Evolutionary conservation across 306 rosid genomes (phyloP).

Genomic region (Acacia melanoxylon): DNA sequence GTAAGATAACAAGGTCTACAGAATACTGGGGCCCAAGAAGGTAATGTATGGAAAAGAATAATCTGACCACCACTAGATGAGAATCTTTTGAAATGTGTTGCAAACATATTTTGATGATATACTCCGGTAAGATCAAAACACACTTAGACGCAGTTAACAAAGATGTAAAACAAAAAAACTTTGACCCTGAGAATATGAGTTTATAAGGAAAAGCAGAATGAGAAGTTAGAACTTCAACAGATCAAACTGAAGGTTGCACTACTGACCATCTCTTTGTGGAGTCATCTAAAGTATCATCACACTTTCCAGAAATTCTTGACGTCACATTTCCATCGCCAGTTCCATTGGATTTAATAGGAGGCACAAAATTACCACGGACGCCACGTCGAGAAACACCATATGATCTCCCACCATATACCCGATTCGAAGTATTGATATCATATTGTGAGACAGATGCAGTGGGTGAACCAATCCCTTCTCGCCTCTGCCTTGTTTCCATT

Average conservation of each 20-base stretch:
- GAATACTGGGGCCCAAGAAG: conserved; percentile 3
- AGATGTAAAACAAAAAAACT: not conserved
- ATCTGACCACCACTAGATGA: conserved; percentile 2
- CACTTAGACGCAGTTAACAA: conserved; percentile 6
- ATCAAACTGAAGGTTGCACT: conserved; percentile 19
- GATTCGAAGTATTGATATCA: conserved; percentile 41
- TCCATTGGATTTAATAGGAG: conserved; percentile 83
- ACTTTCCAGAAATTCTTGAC: conserved; percentile 65
- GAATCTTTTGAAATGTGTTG: not conserved
- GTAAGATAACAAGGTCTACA: conserved; percentile 12
- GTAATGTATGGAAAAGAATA: conserved; percentile 3
- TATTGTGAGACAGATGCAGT: conserved; percentile 56
- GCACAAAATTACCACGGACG: conserved; percentile 82
- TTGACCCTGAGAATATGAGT: not conserved
- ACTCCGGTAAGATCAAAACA: conserved; percentile 5
- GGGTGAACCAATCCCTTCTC: conserved; percentile 54
- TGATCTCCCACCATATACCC: conserved; percentile 68
- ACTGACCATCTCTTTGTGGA: conserved; percentile 90
- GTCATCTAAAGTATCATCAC: conserved; percentile 75
- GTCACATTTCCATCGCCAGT: conserved; percentile 57
- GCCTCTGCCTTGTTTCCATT: conserved; percentile 60
- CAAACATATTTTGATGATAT: not conserved
- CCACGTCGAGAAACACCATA: conserved; percentile 83
- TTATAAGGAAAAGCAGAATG: conserved; percentile 17
- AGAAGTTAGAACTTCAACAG: conserved; percentile 20